A percentile compares a stretch with the other conserved stretches of the same genome.
phyloP scores from a whole-genome alignment of 306 rosid species.

The Ammopiptanthus mongolicus region DNA sequence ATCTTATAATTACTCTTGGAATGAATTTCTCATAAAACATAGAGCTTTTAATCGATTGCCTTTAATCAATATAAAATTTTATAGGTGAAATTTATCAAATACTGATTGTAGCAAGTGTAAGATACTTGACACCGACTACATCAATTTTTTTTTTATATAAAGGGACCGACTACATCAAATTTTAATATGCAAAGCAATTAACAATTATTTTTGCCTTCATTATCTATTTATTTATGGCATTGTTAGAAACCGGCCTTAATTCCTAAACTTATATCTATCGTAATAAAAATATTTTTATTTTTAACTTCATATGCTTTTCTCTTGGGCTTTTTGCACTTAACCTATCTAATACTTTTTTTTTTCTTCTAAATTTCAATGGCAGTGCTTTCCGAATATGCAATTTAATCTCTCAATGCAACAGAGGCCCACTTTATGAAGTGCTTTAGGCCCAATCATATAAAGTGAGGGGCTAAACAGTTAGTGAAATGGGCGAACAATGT shows the following conservation, averaged over 20 bases:
- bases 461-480: background rate
- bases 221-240: too few relatives aligned
- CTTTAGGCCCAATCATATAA: constrained; percentile 5
- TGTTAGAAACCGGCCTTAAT: background rate
- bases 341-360: background rate
- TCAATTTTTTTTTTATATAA: too few relatives aligned
- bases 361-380: background rate
- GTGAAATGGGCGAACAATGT: constrained; percentile 36
- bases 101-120: too few relatives aligned
- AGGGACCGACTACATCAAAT: too few relatives aligned
- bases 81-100: too few relatives aligned
- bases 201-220: too few relatives aligned
- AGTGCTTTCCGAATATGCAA: background rate
- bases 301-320: background rate
- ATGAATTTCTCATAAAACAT: too few relatives aligned
- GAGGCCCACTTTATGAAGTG: background rate
- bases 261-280: background rate
- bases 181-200: too few relatives aligned
- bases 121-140: too few relatives aligned
- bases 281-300: background rate
- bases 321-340: background rate
- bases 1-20: too few relatives aligned
- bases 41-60: too few relatives aligned
- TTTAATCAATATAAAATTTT: too few relatives aligned
- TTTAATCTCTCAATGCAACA: constrained; percentile 1